phyloP scores from a whole-genome alignment of 441 rosid genomes.

The Corymbia calophylla region DNA sequence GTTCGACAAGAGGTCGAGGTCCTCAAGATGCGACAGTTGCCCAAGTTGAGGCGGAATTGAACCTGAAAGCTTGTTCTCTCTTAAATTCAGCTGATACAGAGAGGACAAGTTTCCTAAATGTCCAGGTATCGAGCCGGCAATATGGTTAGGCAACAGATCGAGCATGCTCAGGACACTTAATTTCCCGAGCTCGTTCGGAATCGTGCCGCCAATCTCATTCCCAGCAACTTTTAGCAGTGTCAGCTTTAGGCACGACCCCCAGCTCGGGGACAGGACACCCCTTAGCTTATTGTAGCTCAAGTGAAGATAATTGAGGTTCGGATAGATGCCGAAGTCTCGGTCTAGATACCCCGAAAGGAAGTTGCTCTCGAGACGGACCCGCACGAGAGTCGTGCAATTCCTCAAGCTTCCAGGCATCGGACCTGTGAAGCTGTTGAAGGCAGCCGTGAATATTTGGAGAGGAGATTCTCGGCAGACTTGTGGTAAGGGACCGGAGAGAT shows the following conservation, averaged over 20 bases:
- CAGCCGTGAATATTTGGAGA: rapidly evolving
- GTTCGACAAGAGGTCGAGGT: background rate
- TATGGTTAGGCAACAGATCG: background rate
- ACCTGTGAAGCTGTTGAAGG: background rate
- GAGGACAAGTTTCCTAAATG: background rate
- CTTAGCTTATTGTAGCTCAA: slow-evolving; percentile 22
- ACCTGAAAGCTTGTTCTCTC: background rate
- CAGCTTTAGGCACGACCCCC: slow-evolving; percentile 14
- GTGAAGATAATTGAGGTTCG: background rate
- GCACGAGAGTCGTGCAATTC: background rate
- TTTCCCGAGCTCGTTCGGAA: slow-evolving; percentile 25
- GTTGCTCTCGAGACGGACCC: background rate
- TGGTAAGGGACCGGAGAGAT: background rate
- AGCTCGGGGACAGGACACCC: slow-evolving; percentile 23
- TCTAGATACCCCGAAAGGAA: background rate
- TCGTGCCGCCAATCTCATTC: slow-evolving; percentile 13
- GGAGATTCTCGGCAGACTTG: background rate
- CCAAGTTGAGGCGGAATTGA: background rate
- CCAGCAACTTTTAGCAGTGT: background rate
- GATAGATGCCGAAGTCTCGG: background rate
- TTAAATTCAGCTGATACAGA: background rate
- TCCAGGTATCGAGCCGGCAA: background rate
- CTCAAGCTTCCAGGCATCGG: background rate
- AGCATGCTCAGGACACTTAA: background rate
- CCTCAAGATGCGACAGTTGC: background rate